phyloP scores from a whole-genome alignment of 345 rosid species.

The thale cress (Arabidopsis thaliana) region TAIR10.1 NC_003070.9:1982501-1983000 shows the following conservation, averaged over 20 bases:
- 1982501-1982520: conserved; percentile 89
- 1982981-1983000: conserved; percentile 29
- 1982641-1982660: conserved; percentile 10
- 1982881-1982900: conserved; percentile 26
- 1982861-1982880: conserved; percentile 4
- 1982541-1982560: conserved; percentile 35
- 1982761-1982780: conserved; percentile 86
- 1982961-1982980: conserved; percentile 90
- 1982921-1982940: conserved; percentile 79
- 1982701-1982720: conserved; percentile 13
- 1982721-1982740: conserved; percentile 29
- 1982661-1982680: conserved; percentile 28
- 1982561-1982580: conserved; percentile 10
- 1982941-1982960: conserved; percentile 92
- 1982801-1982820: conserved; percentile 60
- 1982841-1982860: conserved; percentile 53
- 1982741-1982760: conserved; percentile 36
- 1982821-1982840: conserved; percentile 95
- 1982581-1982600: conserved; percentile 27
- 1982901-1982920: conserved; percentile 28
- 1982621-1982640: conserved; percentile 26
- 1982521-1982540: conserved; percentile 99
- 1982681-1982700: neutral
- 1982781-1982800: conserved; percentile 85
- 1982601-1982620: conserved; percentile 22